Base-by-base conservation (phyloP, 1,139 yeast genomes). In the Candida pseudoviswanathii region DNA sequence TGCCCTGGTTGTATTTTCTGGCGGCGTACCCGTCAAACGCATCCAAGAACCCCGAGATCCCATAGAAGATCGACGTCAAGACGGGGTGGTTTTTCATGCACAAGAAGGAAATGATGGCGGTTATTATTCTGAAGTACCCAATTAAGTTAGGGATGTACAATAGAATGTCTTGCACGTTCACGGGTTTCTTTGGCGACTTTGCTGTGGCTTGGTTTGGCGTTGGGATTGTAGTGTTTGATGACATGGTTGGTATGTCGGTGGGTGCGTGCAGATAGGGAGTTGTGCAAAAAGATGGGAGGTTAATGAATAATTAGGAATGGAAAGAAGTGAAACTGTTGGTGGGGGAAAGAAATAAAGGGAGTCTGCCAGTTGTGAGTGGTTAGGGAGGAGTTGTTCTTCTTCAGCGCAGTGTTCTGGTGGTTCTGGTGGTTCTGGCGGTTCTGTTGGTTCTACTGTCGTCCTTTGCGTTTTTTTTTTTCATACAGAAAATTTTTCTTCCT, bases 11-110 rank as follows among this genome's bases (percentile, higher is more conserved):
- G 67, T 77, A 90, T 61, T 81, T 81, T 54, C 99, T 81, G 7
- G 99, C 99, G 47, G 97, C 96, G 51, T 87, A 86, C 3, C 99
- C 99, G 66, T 95, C 99, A 56, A 92, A 82, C 0, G 99, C 99
- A 68, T 95, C 99, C 56, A 95, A 75, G 52, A 95, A 76, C 59
- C 99, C 96, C 16, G 97, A 90, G 30, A 91, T 76, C 26, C 96
- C 89, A 66, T 95, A 95, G 45, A 91, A 75, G 24, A 82, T 67
- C 41, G 90, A 82, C 46, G 97, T 89, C 63, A 80, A 79, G 51
- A 85, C 71, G 11, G 97, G 98, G 64, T 89, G 94, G 66, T 81
- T 77, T 58, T 82, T 81, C 98, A 94, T 94, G 58, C 87, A 80
- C 54, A 82, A 72, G 58, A 91, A 84, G 39, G 98, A 90, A 33